phyloP scores from a whole-genome alignment of 495 filamentous ascomycete genomes.

The Aspergillus ellipticus region DNA sequence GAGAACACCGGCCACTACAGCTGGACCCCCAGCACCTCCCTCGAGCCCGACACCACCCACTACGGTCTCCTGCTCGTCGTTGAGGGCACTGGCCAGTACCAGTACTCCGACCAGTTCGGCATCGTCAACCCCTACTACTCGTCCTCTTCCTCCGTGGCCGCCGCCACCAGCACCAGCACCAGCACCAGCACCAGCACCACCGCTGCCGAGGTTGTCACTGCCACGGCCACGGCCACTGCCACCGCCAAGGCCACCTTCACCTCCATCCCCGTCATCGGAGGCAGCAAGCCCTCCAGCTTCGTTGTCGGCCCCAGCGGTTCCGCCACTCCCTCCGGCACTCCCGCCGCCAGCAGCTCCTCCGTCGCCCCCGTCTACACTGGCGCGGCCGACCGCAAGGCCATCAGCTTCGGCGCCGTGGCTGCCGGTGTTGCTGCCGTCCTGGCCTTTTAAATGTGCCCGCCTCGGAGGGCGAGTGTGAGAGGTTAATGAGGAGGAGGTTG shows the following conservation, averaged over 20 bases:
- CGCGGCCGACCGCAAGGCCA: slow-evolving; percentile 44
- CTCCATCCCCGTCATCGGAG: slow-evolving; percentile 21
- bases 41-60: slow-evolving; percentile 48
- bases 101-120: slow-evolving; percentile 69
- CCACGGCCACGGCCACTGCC: slow-evolving; percentile 12
- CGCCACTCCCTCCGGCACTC: slow-evolving; percentile 21
- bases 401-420: slow-evolving; percentile 45
- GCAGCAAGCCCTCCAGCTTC: slow-evolving; percentile 25
- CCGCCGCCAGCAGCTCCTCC: slow-evolving; percentile 25
- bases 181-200: slow-evolving; percentile 19
- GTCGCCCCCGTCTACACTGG: slow-evolving; percentile 37
- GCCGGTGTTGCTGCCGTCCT: slow-evolving; percentile 41
- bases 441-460: slow-evolving; percentile 31
- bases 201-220: slow-evolving; percentile 19
- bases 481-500: neutral
- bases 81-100: slow-evolving; percentile 59
- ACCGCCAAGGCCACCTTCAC: slow-evolving; percentile 8
- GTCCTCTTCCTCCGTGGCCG: slow-evolving; percentile 18
- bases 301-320: slow-evolving; percentile 16
- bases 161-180: slow-evolving; percentile 10
- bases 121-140: slow-evolving; percentile 48
- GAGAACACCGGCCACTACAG: slow-evolving; percentile 54
- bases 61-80: slow-evolving; percentile 67
- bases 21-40: slow-evolving; percentile 51
- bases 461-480: no score